Conservation (phyloP, 257 asterid species). For the Marsdenia floribunda region DNA sequence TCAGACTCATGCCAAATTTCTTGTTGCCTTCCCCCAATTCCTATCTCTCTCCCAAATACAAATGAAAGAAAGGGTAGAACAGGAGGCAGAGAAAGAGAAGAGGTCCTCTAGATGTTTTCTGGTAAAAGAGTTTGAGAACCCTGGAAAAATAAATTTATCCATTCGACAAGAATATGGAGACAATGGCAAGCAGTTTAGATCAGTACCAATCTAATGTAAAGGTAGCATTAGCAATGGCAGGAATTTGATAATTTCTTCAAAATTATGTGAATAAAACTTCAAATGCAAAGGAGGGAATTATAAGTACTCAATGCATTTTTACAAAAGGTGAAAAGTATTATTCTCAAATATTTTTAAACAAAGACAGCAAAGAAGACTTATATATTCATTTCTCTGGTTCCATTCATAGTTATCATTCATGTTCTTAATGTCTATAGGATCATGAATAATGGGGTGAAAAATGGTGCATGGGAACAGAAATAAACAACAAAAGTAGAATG, state of each 20-base stretch:
- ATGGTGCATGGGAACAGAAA: background rate
- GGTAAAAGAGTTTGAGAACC: background rate
- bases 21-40: background rate
- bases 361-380: too few relatives aligned
- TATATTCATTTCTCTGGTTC: too few relatives aligned
- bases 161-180: background rate
- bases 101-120: background rate
- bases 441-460: background rate
- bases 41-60: background rate
- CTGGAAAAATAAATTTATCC: background rate
- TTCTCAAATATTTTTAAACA: too few relatives aligned
- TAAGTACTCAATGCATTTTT: background rate
- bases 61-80: background rate
- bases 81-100: background rate
- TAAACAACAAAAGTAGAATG: background rate
- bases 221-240: background rate
- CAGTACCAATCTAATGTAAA: background rate
- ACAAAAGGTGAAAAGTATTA: too few relatives aligned
- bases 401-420: background rate
- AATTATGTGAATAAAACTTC: background rate
- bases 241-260: background rate
- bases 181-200: background rate
- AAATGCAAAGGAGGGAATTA: slow-evolving; percentile 1
- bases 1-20: too few relatives aligned
- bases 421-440: background rate